A percentile compares a stretch with the other conserved stretches of the same genome.
Conservation (phyloP, 2,329 filamentous ascomycete genomes). For the Stemphylium beticola region DNA sequence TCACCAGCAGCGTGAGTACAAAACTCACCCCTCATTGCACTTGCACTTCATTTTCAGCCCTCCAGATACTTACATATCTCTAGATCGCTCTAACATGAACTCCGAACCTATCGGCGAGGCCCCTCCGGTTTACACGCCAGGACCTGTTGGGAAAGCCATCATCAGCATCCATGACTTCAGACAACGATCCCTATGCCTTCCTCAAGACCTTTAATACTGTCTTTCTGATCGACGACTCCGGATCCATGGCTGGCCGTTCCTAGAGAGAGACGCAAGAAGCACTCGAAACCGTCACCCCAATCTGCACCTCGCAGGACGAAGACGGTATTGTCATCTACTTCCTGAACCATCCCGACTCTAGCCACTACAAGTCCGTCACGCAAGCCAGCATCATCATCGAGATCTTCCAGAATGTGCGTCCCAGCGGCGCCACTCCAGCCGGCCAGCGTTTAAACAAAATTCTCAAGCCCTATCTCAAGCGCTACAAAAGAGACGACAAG, state of each 20-base stretch:
- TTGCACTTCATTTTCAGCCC: neutral
- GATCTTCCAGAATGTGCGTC: slow-evolving; percentile 72
- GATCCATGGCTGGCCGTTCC: slow-evolving; percentile 77
- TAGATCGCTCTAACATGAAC: slow-evolving; percentile 39
- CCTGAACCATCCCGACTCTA: slow-evolving; percentile 70
- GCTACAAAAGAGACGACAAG: slow-evolving; percentile 57
- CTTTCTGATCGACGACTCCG: slow-evolving; percentile 91
- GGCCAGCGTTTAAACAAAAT: slow-evolving; percentile 74
- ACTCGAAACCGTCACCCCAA: slow-evolving; percentile 75
- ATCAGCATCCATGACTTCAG: slow-evolving; percentile 17
- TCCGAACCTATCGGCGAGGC: slow-evolving; percentile 45
- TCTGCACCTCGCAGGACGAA: slow-evolving; percentile 78
- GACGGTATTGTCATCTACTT: slow-evolving; percentile 94
- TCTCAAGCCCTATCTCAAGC: slow-evolving; percentile 71
- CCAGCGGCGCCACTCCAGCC: slow-evolving; percentile 74
- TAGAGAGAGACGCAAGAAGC: slow-evolving; percentile 79
- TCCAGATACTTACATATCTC: slow-evolving; percentile 3
- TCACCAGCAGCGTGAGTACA: slow-evolving; percentile 45
- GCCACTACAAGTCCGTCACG: slow-evolving; percentile 70
- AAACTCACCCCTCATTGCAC: neutral
- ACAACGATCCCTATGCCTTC: slow-evolving; percentile 72
- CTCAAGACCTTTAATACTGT: slow-evolving; percentile 82
- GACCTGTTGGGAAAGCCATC: slow-evolving; percentile 16
- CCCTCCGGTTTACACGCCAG: slow-evolving; percentile 52
- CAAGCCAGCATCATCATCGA: slow-evolving; percentile 63